A percentile compares a stretch with the other conserved stretches of the same genome.
Evolutionary conservation across 2,329 filamentous ascomycete species (phyloP).

Genomic region (Talaromyces islandicus): DNA sequence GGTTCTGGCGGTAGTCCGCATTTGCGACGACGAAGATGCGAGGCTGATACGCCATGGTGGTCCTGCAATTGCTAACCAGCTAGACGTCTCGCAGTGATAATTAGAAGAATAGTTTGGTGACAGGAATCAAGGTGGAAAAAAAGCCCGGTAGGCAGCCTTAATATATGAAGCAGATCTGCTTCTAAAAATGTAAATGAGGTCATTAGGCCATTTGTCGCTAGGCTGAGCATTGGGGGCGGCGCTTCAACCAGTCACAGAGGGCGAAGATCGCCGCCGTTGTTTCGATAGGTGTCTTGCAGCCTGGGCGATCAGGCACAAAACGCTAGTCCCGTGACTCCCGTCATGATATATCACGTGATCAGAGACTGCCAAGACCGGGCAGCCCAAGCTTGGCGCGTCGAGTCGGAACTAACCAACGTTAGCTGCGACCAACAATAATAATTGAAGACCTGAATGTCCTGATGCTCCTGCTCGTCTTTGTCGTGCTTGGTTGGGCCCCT

Average conservation of each 20-base stretch:
- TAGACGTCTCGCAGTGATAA: neutral
- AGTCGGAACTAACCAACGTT: neutral
- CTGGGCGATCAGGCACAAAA: neutral
- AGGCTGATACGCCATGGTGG: neutral
- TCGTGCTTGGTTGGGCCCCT: neutral
- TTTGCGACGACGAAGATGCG: neutral
- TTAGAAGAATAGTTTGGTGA: neutral
- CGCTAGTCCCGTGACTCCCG: neutral
- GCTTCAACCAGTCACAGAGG: neutral
- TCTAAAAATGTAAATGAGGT: neutral
- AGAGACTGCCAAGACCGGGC: neutral
- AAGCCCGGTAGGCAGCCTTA: neutral
- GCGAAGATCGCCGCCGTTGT: neutral
- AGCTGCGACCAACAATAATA: neutral
- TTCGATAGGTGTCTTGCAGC: neutral
- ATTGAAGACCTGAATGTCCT: neutral
- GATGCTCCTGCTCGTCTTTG: neutral
- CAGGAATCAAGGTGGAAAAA: neutral
- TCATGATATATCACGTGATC: conserved; percentile 9
- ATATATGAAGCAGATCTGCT: neutral
- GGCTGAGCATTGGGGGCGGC: neutral
- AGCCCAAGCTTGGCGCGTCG: neutral
- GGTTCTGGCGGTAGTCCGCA: neutral
- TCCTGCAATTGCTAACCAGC: neutral
- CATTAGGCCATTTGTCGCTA: no score